These are phyloP conservation scores for Ophiostoma pallidulum DNA, from an alignment of 2,329 filamentous ascomycete species.

Conservation along the genomic window DNA sequence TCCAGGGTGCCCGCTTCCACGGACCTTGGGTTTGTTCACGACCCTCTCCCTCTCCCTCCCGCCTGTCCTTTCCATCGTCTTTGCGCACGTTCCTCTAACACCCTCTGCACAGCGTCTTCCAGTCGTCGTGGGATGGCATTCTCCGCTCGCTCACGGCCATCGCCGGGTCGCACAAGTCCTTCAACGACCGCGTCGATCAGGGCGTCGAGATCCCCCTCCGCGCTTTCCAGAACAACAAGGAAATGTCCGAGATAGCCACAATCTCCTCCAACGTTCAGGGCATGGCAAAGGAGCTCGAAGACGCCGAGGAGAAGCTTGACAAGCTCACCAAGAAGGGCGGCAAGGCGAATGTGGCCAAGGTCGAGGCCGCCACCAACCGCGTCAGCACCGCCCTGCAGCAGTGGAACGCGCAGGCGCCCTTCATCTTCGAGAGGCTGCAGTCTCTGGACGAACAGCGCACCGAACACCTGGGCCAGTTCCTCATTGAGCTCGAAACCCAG, in stretches of 20 bases:
- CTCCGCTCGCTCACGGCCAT: constrained; percentile 69
- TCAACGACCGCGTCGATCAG: constrained; percentile 72
- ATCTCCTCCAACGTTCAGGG: constrained; percentile 71
- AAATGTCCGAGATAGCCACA: constrained; percentile 70
- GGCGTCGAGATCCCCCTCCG: constrained; percentile 82
- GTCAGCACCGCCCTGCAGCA: constrained; percentile 72
- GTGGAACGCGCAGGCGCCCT: constrained; percentile 92
- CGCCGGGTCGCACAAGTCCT: constrained; percentile 71
- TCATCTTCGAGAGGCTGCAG: constrained; percentile 88
- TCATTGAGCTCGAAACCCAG: constrained; percentile 89
- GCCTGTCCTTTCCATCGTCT: too few relatives aligned
- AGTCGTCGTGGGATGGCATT: constrained; percentile 82
- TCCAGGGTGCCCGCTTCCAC: constrained; percentile 62
- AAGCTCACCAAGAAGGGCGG: constrained; percentile 72
- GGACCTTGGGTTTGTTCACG: constrained; percentile 69
- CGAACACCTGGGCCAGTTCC: constrained; percentile 79
- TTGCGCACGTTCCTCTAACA: background rate
- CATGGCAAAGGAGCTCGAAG: constrained; percentile 77
- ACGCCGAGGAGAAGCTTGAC: constrained; percentile 74
- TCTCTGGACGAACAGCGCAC: constrained; percentile 80
- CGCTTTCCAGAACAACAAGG: constrained; percentile 62
- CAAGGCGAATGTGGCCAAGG: constrained; percentile 66
- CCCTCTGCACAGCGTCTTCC: constrained; percentile 60
- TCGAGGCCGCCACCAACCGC: constrained; percentile 61
- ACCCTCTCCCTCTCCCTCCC: too few relatives aligned